Evolutionary conservation across 73 alveolate species (phyloP).

Genomic region (Paramecium sonneborni): DNA sequence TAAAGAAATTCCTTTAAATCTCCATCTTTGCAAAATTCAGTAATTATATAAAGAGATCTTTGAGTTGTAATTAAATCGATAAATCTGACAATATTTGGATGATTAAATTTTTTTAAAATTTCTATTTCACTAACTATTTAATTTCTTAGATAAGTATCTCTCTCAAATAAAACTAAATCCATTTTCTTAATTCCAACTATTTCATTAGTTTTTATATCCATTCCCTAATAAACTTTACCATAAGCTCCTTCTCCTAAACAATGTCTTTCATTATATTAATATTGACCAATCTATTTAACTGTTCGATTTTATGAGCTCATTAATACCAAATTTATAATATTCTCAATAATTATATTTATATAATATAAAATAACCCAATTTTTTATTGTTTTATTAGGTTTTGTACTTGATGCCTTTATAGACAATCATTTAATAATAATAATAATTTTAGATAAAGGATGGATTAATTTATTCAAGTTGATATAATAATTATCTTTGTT

Average conservation of each 20-base stretch:
- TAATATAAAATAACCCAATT: not conserved
- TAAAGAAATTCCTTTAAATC: conserved; percentile 51
- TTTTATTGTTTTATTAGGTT: too few species aligned
- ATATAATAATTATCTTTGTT: not conserved
- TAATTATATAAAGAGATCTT: conserved; percentile 40
- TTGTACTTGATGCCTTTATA: too few species aligned
- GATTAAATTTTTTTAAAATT: conserved; percentile 55
- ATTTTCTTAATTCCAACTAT: conserved; percentile 58
- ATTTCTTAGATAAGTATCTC: conserved; percentile 34
- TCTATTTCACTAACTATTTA: conserved; percentile 59
- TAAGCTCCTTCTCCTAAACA: conserved; percentile 66
- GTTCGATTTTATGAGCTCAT: not conserved
- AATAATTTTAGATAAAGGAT: not conserved
- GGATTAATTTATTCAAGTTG: not conserved
- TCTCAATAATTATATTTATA: not conserved
- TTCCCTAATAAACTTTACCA: conserved; percentile 60
- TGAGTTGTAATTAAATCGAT: conserved; percentile 27
- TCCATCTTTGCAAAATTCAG: conserved; percentile 65
- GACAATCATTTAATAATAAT: too few species aligned
- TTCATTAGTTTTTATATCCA: conserved; percentile 28
- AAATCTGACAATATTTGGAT: conserved; percentile 53
- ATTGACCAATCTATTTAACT: not conserved
- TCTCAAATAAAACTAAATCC: conserved; percentile 53
- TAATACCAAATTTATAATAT: not conserved
- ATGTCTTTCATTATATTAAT: conserved; percentile 52